phyloP scores from a whole-genome alignment of 2,329 filamentous ascomycete species.

The Neurospora sp. region DNA sequence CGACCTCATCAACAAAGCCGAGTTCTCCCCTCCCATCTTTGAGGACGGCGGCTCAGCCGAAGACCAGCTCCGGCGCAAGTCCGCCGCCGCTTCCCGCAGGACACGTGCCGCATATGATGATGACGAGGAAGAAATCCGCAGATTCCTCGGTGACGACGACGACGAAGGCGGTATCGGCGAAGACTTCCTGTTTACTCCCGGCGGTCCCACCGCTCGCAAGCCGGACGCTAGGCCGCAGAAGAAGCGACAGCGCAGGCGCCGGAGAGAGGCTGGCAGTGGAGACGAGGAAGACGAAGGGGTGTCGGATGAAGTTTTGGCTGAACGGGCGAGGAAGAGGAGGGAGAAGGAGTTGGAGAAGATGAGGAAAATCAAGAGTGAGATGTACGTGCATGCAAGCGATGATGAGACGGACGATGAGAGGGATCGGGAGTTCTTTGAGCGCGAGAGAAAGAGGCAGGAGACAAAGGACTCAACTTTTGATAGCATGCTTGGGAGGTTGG shows the following conservation, averaged over 20 bases:
- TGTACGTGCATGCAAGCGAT: conserved; percentile 75
- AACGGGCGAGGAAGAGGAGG: conserved; percentile 49
- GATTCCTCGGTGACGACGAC: conserved; percentile 28
- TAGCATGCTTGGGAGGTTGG: neutral
- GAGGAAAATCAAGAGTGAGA: conserved; percentile 70
- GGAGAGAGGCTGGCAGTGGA: conserved; percentile 27
- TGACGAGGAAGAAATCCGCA: conserved; percentile 23
- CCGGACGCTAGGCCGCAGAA: conserved; percentile 47
- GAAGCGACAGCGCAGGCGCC: conserved; percentile 45
- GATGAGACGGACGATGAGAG: conserved; percentile 80
- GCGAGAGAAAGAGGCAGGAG: conserved; percentile 56
- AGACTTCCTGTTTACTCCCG: conserved; percentile 58
- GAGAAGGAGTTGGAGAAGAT: conserved; percentile 67
- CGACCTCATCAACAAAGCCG: conserved; percentile 65
- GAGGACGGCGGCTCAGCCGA: conserved; percentile 66
- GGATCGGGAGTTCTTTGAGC: conserved; percentile 61
- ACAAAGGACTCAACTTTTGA: conserved; percentile 27
- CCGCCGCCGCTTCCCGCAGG: conserved; percentile 42
- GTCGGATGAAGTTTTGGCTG: conserved; percentile 50
- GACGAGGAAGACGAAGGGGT: conserved; percentile 32
- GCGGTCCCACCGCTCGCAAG: conserved; percentile 51
- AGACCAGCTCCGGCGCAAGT: conserved; percentile 68
- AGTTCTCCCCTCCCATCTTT: conserved; percentile 68
- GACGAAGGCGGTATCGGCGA: conserved; percentile 34
- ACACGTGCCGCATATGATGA: conserved; percentile 63